Base-by-base conservation (phyloP, 441 rosid genomes). In the Metrosideros polymorpha region DNA sequence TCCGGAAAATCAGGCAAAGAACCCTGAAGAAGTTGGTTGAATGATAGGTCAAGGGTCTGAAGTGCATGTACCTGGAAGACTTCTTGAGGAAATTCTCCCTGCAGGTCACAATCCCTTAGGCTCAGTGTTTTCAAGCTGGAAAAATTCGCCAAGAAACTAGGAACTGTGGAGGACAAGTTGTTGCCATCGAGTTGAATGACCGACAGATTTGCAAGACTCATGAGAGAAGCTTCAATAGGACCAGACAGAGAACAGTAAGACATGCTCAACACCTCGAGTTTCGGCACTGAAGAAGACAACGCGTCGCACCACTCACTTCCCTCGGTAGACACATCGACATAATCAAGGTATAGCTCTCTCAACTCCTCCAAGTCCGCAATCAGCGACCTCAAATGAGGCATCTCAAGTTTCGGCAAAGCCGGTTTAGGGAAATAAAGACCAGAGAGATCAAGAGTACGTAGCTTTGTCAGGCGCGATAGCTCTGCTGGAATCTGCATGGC, bases 251-350 rank as follows among this genome's bases (percentile, higher is more conserved):
- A 50, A 84, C 95, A 93, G 49, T 9, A 2, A 1, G 90, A 27
- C 93, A 94, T 71, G 89, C 95, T 94, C 90, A 94, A 84, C 6
- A 79, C 92, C 84, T 49, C 77, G 14, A 93, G 88, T 43, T 91
- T 87, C 1, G 88, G 90, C 56, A 92, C 61, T 1, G 88, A 90
- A 22, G 93, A 88, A 6, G 95, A 92, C 22, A 94, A n/a, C 6
- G 91, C 86, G 10, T 35, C 87, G 51, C 93, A 85, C 95, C 95
- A 92, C 19, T 89, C 87, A n/a, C 18, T 55, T n/a, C 90, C 92
- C 0, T 9, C 7, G 30, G 90, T 89, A 17, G 91, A 92, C 42
- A 92, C 30, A 51, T 83, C 79, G 2, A 91, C 89, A 29, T 92
- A 88, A 61, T 93, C 93, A 27, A 94, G 93, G 63, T 76, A 24